A percentile compares a stretch with the other conserved stretches of the same genome.
Conservation (phyloP, 768 basidiomycete genomes). For the Panellus pusillus region DNA sequence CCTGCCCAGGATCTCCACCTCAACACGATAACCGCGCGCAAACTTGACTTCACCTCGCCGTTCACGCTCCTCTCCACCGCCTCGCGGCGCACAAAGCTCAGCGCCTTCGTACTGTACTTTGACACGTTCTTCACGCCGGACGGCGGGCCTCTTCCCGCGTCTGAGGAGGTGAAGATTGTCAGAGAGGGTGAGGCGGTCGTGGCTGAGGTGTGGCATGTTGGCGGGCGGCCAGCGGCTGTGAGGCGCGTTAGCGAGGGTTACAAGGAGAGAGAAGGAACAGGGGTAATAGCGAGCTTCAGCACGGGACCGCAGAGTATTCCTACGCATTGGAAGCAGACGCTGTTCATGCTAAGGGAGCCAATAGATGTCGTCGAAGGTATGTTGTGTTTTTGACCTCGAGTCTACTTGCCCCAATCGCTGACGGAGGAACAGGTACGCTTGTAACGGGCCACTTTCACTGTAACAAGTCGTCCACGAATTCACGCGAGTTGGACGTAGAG, state of each 20-base stretch:
- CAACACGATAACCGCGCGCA: slow-evolving; percentile 57
- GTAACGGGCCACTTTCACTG: slow-evolving; percentile 84
- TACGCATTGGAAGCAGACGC: slow-evolving; percentile 97
- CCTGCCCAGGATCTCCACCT: slow-evolving; percentile 71
- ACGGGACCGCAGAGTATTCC: slow-evolving; percentile 85
- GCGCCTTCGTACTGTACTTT: slow-evolving; percentile 88
- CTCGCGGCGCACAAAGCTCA: slow-evolving; percentile 61
- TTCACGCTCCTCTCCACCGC: slow-evolving; percentile 75
- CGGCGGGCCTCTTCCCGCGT: slow-evolving; percentile 52
- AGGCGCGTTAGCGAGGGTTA: slow-evolving; percentile 59
- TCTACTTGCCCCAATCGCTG: neutral
- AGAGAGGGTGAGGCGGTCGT: slow-evolving; percentile 60
- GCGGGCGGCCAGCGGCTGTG: slow-evolving; percentile 59
- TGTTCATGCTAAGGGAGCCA: slow-evolving; percentile 83
- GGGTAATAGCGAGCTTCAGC: slow-evolving; percentile 70
- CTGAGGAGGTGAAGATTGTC: slow-evolving; percentile 53
- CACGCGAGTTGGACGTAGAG: slow-evolving; percentile 88
- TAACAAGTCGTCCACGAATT: slow-evolving; percentile 76
- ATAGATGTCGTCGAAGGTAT: slow-evolving; percentile 74
- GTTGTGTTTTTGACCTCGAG: slow-evolving; percentile 21
- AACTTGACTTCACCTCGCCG: slow-evolving; percentile 76
- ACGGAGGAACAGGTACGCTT: slow-evolving; percentile 52
- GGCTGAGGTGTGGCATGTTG: slow-evolving; percentile 82
- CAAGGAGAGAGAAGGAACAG: slow-evolving; percentile 44
- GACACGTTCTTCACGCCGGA: slow-evolving; percentile 84